Percentiles rank a stretch among this genome's conserved stretches.
These are phyloP conservation scores for Pseudozyma sp. DNA, from an alignment of 1,284 basidiomycete species.

Conservation along the genomic window DNA sequence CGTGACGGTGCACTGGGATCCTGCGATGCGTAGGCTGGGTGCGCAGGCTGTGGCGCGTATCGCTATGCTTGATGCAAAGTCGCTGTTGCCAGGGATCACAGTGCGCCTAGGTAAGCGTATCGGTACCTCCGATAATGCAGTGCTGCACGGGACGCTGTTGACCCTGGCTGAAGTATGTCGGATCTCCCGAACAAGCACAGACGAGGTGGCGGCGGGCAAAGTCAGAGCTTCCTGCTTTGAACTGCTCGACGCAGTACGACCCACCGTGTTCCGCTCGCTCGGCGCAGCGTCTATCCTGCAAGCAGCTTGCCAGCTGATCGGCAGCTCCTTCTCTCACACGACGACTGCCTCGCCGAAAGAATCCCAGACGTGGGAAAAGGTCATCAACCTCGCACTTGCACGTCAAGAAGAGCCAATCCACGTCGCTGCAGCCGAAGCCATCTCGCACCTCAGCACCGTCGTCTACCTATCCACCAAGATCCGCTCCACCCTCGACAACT, in stretches of 20 bases:
- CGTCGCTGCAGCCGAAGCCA: slow-evolving; percentile 77
- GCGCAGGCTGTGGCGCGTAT: slow-evolving; percentile 80
- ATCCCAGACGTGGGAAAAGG: slow-evolving; percentile 32
- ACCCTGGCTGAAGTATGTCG: slow-evolving; percentile 79
- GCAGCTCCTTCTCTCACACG: slow-evolving; percentile 64
- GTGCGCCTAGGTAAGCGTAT: slow-evolving; percentile 12
- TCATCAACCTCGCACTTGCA: slow-evolving; percentile 80
- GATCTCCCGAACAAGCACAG: slow-evolving; percentile 70
- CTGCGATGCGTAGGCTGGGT: slow-evolving; percentile 81
- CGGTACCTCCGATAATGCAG: slow-evolving; percentile 73
- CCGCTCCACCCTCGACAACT: slow-evolving; percentile 72
- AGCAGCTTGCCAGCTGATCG: slow-evolving; percentile 80
- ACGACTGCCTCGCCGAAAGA: slow-evolving; percentile 11
- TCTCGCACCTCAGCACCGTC: slow-evolving; percentile 77
- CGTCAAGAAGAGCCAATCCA: slow-evolving; percentile 78
- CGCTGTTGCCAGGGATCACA: slow-evolving; percentile 73
- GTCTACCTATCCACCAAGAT: slow-evolving; percentile 73
- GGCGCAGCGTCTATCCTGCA: slow-evolving; percentile 81
- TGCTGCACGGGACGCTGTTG: slow-evolving; percentile 85
- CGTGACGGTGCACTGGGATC: slow-evolving; percentile 90
- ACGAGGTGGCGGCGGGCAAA: slow-evolving; percentile 21
- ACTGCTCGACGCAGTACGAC: slow-evolving; percentile 74
- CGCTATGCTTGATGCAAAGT: slow-evolving; percentile 75
- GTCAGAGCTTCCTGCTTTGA: slow-evolving; percentile 70
- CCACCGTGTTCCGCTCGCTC: slow-evolving; percentile 75